Percentiles rank a stretch among this genome's conserved stretches.
Conservation (phyloP, 1,139 yeast species). For the Blastobotrys buckinghamii region DNA sequence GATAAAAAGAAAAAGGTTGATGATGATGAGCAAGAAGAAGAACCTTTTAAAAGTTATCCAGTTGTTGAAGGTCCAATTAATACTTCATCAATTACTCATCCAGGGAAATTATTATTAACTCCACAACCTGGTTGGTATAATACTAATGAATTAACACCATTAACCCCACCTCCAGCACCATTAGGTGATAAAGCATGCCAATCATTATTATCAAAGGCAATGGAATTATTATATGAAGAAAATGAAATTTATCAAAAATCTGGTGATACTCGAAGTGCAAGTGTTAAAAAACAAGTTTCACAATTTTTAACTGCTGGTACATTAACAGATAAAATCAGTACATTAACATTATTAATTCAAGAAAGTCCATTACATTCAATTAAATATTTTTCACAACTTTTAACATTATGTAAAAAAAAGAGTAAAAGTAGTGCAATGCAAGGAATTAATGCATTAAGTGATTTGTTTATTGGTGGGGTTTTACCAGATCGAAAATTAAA, state of each 20-base stretch:
- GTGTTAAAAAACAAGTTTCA: slow-evolving; percentile 83
- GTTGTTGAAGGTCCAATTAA: slow-evolving; percentile 1
- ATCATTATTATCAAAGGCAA: slow-evolving; percentile 60
- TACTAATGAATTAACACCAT: slow-evolving; percentile 7
- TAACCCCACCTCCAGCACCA: slow-evolving; percentile 25
- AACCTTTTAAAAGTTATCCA: slow-evolving; percentile 8
- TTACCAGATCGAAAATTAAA: slow-evolving; percentile 77
- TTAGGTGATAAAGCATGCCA: slow-evolving; percentile 49
- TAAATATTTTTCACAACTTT: slow-evolving; percentile 73
- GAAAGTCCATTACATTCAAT: slow-evolving; percentile 92
- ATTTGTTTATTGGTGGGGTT: slow-evolving; percentile 69
- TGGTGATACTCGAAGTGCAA: slow-evolving; percentile 73
- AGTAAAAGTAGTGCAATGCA: slow-evolving; percentile 91
- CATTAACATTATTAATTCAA: slow-evolving; percentile 83
- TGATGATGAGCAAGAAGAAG: slow-evolving; percentile 15
- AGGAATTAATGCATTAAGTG: slow-evolving; percentile 84
- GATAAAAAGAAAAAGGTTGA: slow-evolving; percentile 24
- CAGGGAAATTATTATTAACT: slow-evolving; percentile 51
- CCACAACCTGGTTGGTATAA: slow-evolving; percentile 72
- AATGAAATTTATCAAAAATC: slow-evolving; percentile 52
- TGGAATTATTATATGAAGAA: slow-evolving; percentile 59
- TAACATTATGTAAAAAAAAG: slow-evolving; percentile 80
- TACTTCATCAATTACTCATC: slow-evolving; percentile 14
- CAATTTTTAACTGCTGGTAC: slow-evolving; percentile 93
- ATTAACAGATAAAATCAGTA: slow-evolving; percentile 89